Evolutionary conservation across 176 grass and related monocot genomes (phyloP).

Genomic region (Carex littledalei): DNA sequence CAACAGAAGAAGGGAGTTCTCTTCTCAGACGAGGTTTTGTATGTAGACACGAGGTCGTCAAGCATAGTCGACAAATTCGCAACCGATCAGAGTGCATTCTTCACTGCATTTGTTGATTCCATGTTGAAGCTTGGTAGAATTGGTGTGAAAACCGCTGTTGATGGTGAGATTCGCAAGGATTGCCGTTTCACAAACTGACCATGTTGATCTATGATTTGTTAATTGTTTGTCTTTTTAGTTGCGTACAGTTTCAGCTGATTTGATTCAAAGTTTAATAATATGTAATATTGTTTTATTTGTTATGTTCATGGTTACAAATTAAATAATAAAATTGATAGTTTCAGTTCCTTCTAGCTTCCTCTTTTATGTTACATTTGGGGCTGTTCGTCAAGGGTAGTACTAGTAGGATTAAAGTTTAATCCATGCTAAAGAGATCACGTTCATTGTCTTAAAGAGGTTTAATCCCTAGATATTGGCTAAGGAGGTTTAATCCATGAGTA

Average conservation of each 20-base stretch:
- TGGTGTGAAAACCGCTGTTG: constrained; percentile 36
- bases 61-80: constrained; percentile 33
- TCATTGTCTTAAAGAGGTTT: too few species aligned
- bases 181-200: constrained; percentile 25
- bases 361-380: too few species aligned
- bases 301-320: background rate
- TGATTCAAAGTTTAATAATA: background rate
- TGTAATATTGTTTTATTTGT: background rate
- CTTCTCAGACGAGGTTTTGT: constrained; percentile 49
- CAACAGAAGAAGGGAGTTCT: constrained; percentile 43
- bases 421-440: too few species aligned
- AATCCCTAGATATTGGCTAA: too few species aligned
- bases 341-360: background rate
- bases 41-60: constrained; percentile 25
- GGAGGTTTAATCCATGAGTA: too few species aligned
- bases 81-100: constrained; percentile 39
- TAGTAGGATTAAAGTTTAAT: too few species aligned
- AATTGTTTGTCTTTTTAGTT: constrained; percentile 7
- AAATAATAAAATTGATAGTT: constrained; percentile 20
- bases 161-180: constrained; percentile 60
- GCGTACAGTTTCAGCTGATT: background rate
- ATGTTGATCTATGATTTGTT: background rate
- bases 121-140: constrained; percentile 61
- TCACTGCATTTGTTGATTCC: constrained; percentile 46
- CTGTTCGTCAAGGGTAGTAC: too few species aligned